Conservation (phyloP, 768 basidiomycete genomes). For the Boletus reticuloceps region DNA sequence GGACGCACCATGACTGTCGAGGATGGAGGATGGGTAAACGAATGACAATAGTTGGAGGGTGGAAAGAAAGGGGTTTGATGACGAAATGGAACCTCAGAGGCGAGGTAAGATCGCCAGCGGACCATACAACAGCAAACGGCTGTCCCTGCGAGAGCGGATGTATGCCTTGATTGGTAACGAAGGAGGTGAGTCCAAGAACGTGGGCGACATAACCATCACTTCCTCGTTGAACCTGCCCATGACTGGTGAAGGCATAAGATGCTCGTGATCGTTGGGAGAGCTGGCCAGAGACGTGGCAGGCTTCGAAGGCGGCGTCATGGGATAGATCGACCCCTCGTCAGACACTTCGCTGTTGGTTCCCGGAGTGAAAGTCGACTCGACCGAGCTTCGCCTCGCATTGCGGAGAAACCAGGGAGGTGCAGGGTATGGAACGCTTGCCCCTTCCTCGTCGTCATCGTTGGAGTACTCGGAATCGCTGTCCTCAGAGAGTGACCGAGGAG, state of each 20-base stretch:
- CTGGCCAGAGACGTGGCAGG: not conserved
- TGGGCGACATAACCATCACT: too few relatives aligned
- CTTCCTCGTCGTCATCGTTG: not conserved
- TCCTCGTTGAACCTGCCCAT: too few relatives aligned
- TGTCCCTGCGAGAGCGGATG: slow-evolving; percentile 1
- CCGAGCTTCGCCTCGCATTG: not conserved
- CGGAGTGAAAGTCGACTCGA: not conserved
- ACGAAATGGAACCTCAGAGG: not conserved
- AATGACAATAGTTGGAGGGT: slow-evolving; percentile 17
- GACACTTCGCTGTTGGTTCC: not conserved
- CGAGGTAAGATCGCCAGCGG: not conserved
- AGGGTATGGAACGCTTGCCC: not conserved
- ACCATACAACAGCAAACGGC: not conserved
- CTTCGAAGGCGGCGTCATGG: not conserved
- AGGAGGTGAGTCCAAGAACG: too few relatives aligned
- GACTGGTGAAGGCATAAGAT: too few relatives aligned
- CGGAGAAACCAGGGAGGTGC: not conserved
- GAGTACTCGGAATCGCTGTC: slow-evolving; percentile 2
- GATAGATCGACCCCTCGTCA: slow-evolving; percentile 1
- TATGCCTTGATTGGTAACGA: not conserved
- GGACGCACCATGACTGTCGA: slow-evolving; percentile 3
- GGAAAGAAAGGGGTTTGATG: not conserved
- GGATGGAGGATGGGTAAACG: not conserved
- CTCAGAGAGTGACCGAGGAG: slow-evolving; percentile 1
- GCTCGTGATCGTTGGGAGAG: too few relatives aligned